A percentile compares a stretch with the other conserved stretches of the same genome.
phyloP scores from a whole-genome alignment of 768 basidiomycete species.

The Naganishia friedmannii region DNA sequence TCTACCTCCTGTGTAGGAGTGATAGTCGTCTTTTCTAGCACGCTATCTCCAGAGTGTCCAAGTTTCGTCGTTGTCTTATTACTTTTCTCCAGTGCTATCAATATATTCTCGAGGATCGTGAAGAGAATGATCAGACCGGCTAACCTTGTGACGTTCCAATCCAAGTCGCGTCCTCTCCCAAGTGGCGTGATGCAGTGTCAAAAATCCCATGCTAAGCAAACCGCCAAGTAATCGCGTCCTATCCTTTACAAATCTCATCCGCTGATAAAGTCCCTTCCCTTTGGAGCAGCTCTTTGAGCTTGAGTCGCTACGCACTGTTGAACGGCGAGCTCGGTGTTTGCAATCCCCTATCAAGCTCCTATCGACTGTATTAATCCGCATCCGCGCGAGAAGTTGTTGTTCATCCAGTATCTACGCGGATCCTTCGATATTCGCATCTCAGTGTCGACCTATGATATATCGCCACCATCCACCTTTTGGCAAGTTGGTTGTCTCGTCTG shows the following conservation, averaged over 20 bases:
- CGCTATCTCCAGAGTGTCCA: slow-evolving; percentile 15
- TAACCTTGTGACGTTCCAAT: background rate
- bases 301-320: too few relatives aligned
- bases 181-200: background rate
- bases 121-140: background rate
- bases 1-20: slow-evolving; percentile 17
- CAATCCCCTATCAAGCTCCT: background rate
- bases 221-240: background rate
- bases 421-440: background rate
- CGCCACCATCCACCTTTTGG: background rate
- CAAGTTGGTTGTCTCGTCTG: background rate
- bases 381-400: slow-evolving; percentile 23
- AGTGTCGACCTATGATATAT: background rate
- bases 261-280: too few relatives aligned
- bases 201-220: background rate
- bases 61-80: slow-evolving; percentile 16
- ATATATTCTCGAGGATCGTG: background rate
- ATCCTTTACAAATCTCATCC: background rate
- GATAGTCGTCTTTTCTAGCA: slow-evolving; percentile 15
- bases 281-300: too few relatives aligned
- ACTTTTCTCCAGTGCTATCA: slow-evolving; percentile 5
- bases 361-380: background rate
- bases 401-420: background rate
- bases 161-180: too few relatives aligned
- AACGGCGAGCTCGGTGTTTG: too few relatives aligned